These are phyloP conservation scores for Lantana camara DNA, from an alignment of 257 asterid species.

Conservation along the genomic window DNA sequence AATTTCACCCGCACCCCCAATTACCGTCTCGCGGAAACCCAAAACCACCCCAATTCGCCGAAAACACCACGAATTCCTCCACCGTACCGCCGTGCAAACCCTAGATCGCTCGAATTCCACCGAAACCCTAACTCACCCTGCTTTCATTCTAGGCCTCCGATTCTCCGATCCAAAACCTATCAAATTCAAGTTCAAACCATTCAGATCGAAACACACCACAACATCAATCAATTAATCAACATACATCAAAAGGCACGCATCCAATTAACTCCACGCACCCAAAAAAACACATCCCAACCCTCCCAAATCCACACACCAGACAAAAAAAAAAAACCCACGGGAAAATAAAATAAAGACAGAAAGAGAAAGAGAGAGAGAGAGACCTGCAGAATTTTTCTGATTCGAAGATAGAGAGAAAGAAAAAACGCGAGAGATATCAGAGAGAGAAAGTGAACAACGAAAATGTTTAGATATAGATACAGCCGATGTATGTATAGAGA, in stretches of 20 bases:
- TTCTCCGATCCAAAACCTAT: conserved; percentile 32
- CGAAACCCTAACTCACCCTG: conserved; percentile 20
- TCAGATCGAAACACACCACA: conserved; percentile 32
- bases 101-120: conserved; percentile 32
- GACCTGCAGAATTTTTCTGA: conserved; percentile 32
- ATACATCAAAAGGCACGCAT: not conserved
- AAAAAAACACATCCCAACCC: not conserved
- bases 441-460: conserved; percentile 27
- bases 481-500: conserved; percentile 21
- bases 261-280: not conserved
- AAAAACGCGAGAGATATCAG: not conserved
- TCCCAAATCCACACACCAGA: not conserved
- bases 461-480: conserved; percentile 28
- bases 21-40: not conserved
- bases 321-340: too few relatives aligned
- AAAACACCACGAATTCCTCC: not conserved
- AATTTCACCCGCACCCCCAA: not conserved
- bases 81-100: conserved; percentile 5
- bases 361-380: not conserved
- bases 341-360: too few relatives aligned
- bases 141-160: conserved; percentile 13
- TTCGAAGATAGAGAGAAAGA: conserved; percentile 4
- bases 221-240: not conserved
- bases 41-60: not conserved
- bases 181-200: conserved; percentile 17